Base-by-base conservation (phyloP, 768 basidiomycete genomes). In the Russula abietina region DNA sequence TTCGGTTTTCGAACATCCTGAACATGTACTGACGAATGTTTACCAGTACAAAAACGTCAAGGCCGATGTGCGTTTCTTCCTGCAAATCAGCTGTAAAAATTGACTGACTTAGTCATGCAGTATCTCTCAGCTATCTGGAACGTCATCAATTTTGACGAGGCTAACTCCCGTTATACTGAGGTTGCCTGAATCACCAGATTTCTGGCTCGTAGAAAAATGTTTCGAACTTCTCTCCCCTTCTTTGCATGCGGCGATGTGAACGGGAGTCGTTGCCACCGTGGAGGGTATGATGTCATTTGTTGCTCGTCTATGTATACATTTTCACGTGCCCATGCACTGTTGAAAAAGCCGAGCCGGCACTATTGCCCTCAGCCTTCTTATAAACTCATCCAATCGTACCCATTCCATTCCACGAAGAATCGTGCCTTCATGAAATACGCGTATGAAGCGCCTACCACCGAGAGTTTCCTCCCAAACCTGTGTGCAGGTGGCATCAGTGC, bases 101-200 rank as follows among this genome's bases (percentile, higher is more conserved):
- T 43, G 43, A 51, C 28, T 19, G 10, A 39, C 55, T 63, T 67
- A 24, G 26, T 48, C 51, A 3, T 51, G 32, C 68, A 94, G 93
- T 98, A 98, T 79, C 86, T 98, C 74, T 84, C 83, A 52, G 93
- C 93, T 24, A 93, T 98, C 72, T 98, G 95, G 93, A 87, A 86
- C 68, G 93, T 98, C 63, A 84, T 98, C 81, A 93, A 97, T 80
- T 98, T 93, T 76, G 83, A 91, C 70, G 92, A 96, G 76, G 96
- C 93, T 8, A 92, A 94, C 72, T 77, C 78, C 65, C 75, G 83
- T 65, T 73, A 75, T 58, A 58, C 71, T 53, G 79, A 79, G 50
- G 81, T 75, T 14, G 59, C 71, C 26, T 71, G 73, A 65, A 19
- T 32, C 33, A 22, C 46, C 55, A n/a, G 14, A 26, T 48, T 36